These are phyloP conservation scores for Apiospora sp. DNA, from an alignment of 2,329 filamentous ascomycete genomes.

Conservation along the genomic window DNA sequence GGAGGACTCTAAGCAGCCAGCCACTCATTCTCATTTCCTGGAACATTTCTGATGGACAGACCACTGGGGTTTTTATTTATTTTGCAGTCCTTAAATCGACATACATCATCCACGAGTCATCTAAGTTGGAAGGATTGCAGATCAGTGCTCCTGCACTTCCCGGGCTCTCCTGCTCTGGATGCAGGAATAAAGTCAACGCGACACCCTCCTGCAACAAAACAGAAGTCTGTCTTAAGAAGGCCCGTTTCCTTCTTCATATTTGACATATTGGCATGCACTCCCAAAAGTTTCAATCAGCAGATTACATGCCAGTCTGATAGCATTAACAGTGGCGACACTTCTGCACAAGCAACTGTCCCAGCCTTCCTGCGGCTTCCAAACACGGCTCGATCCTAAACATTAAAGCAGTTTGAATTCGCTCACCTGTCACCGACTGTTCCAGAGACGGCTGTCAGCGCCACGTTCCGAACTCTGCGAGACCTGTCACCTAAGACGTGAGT, in stretches of 20 bases:
- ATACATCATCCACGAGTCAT: slow-evolving; percentile 14
- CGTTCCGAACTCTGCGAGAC: neutral
- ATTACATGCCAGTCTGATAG: neutral
- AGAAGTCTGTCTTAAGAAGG: neutral
- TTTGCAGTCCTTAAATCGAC: neutral
- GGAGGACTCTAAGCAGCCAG: neutral
- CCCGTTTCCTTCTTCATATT: neutral
- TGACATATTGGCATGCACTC: neutral
- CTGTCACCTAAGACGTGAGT: neutral
- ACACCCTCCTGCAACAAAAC: neutral
- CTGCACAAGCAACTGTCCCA: neutral
- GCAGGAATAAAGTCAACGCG: slow-evolving; percentile 12
- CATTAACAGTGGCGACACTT: neutral
- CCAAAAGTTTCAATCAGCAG: slow-evolving; percentile 13
- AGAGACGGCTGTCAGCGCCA: neutral
- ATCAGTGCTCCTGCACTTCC: slow-evolving; percentile 12
- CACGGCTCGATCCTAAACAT: slow-evolving; percentile 14
- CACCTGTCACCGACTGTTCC: neutral
- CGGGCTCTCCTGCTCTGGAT: neutral
- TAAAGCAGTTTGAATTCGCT: neutral
- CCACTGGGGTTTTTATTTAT: neutral
- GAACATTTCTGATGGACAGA: neutral
- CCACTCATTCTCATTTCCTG: neutral
- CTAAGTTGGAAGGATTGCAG: slow-evolving; percentile 5
- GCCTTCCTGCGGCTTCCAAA: neutral